A percentile compares a stretch with the other conserved stretches of the same genome.
Evolutionary conservation across 441 rosid species (phyloP).

Genomic region (Melastoma candidum): DNA sequence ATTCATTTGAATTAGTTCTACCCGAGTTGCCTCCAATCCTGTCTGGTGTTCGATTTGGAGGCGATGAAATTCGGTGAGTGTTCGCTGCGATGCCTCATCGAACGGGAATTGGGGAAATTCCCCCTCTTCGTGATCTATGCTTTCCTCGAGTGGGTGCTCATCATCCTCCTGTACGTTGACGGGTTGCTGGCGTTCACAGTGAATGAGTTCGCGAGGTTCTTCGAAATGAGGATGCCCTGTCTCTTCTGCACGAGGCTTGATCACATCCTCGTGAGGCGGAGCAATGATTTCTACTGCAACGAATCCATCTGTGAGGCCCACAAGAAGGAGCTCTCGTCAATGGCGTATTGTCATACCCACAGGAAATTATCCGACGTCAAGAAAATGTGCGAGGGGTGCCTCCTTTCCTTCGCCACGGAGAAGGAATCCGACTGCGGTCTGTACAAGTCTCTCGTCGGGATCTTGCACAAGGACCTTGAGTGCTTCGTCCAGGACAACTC

Average conservation of each 20-base stretch:
- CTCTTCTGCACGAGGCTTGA: conserved; percentile 87
- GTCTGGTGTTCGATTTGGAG: conserved; percentile 8
- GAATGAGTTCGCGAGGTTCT: conserved; percentile 60
- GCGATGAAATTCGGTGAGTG: conserved; percentile 29
- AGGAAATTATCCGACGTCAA: conserved; percentile 74
- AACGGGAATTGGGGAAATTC: conserved; percentile 60
- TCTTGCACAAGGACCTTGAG: conserved; percentile 68
- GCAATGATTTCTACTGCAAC: conserved; percentile 67
- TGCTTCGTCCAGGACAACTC: conserved; percentile 56
- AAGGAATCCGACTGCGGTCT: conserved; percentile 66
- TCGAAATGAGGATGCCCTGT: conserved; percentile 73
- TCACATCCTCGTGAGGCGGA: conserved; percentile 46
- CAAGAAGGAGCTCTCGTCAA: conserved; percentile 66
- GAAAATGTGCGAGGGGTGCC: conserved; percentile 84
- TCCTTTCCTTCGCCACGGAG: conserved; percentile 78
- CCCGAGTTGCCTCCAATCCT: conserved; percentile 2
- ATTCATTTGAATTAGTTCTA: not conserved
- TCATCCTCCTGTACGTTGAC: conserved; percentile 57
- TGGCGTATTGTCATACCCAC: conserved; percentile 84
- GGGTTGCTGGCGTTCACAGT: conserved; percentile 65
- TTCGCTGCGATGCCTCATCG: conserved; percentile 57
- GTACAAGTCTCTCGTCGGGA: conserved; percentile 72
- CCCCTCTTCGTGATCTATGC: conserved; percentile 59
- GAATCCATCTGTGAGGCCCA: conserved; percentile 72
- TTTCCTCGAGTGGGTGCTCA: conserved; percentile 75